Conservation (phyloP, 2,329 filamentous ascomycete species). For the Scytalidium sp. region DNA sequence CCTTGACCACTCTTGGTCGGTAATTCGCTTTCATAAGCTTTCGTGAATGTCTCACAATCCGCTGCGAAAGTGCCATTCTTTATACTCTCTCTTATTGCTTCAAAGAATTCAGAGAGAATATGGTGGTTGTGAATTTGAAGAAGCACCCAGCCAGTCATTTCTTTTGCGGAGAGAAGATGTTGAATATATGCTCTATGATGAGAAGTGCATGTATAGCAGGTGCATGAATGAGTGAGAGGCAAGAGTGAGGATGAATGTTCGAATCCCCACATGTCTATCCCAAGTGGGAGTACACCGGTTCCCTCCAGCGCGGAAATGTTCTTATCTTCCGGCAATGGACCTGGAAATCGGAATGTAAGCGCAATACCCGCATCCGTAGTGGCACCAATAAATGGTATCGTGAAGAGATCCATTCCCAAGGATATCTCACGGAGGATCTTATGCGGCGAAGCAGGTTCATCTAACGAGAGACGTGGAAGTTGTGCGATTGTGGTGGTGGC, state of each 20-base stretch:
- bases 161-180: constrained; percentile 83
- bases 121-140: constrained; percentile 90
- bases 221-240: constrained; percentile 62
- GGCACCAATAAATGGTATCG: constrained; percentile 69
- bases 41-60: constrained; percentile 38
- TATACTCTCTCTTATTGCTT: constrained; percentile 64
- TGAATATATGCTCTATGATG: constrained; percentile 87
- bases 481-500: constrained; percentile 47
- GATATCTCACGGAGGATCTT: constrained; percentile 72
- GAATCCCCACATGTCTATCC: constrained; percentile 73
- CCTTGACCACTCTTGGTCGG: constrained; percentile 74
- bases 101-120: constrained; percentile 70
- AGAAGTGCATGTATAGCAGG: constrained; percentile 77
- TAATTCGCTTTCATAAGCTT: constrained; percentile 65
- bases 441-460: constrained; percentile 68
- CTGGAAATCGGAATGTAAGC: constrained; percentile 73
- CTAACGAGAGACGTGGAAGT: constrained; percentile 74
- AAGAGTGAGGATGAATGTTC: constrained; percentile 58
- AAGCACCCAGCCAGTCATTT: constrained; percentile 95
- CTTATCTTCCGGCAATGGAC: constrained; percentile 21
- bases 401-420: constrained; percentile 77
- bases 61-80: constrained; percentile 55
- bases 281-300: constrained; percentile 50
- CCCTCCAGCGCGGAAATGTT: constrained; percentile 4
- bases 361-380: constrained; percentile 84